Conservation (phyloP, 805 yeast species). For the Yarrowia divulgata region DNA sequence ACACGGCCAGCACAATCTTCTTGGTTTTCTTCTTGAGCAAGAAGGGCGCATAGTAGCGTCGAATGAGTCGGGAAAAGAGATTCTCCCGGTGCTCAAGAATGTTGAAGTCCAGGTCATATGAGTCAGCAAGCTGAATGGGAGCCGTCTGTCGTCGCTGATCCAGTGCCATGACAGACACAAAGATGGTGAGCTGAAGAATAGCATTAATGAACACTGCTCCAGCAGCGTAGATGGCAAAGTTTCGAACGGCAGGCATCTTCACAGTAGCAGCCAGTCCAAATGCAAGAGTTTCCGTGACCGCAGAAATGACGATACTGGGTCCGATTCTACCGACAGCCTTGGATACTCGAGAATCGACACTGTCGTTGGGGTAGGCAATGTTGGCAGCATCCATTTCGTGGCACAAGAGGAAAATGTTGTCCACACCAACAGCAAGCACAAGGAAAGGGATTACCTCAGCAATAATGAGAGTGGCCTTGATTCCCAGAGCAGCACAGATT, state of each 20-base stretch:
- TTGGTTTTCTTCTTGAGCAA: conserved; percentile 59
- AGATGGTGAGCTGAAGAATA: conserved; percentile 78
- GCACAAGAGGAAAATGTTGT: conserved; percentile 84
- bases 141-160: conserved; percentile 61
- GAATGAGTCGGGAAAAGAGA: conserved; percentile 55
- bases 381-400: conserved; percentile 73
- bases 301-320: conserved; percentile 82
- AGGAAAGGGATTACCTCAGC: conserved; percentile 97
- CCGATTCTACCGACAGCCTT: conserved; percentile 76
- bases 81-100: conserved; percentile 44
- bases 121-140: conserved; percentile 51
- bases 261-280: conserved; percentile 81
- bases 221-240: conserved; percentile 90
- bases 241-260: conserved; percentile 94
- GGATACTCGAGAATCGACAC: conserved; percentile 66
- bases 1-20: conserved; percentile 59
- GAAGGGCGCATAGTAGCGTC: conserved; percentile 63
- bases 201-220: conserved; percentile 83
- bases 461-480: conserved; percentile 87
- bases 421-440: conserved; percentile 94
- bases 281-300: conserved; percentile 78
- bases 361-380: conserved; percentile 55
- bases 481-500: conserved; percentile 72
- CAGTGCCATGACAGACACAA: conserved; percentile 71
- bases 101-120: conserved; percentile 27